These are phyloP conservation scores for Cadophora gregata DNA, from an alignment of 2,329 filamentous ascomycete species.

Conservation along the genomic window DNA sequence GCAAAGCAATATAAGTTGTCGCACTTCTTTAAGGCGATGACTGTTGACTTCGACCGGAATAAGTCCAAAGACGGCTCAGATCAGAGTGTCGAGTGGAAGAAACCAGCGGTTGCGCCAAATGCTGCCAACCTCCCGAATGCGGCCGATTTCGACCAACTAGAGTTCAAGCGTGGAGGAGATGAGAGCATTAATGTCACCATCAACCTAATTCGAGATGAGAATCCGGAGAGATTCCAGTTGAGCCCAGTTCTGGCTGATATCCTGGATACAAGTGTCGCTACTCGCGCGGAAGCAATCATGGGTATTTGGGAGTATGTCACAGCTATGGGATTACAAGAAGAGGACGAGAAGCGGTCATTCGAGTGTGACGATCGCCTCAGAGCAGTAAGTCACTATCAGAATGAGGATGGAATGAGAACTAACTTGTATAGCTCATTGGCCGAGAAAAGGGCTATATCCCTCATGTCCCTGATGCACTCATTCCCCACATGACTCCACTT, in stretches of 20 bases:
- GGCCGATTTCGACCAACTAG: conserved; percentile 86
- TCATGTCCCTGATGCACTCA: conserved; percentile 79
- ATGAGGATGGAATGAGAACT: not conserved
- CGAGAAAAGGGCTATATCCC: conserved; percentile 84
- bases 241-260: conserved; percentile 82
- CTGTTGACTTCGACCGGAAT: conserved; percentile 73
- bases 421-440: conserved; percentile 64
- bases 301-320: conserved; percentile 96
- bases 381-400: conserved; percentile 60
- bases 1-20: conserved; percentile 66
- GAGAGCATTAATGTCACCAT: conserved; percentile 92
- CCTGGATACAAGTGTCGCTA: conserved; percentile 85
- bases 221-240: conserved; percentile 82
- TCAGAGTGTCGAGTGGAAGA: conserved; percentile 82
- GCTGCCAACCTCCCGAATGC: conserved; percentile 60
- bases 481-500: conserved; percentile 77
- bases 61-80: conserved; percentile 61
- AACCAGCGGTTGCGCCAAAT: conserved; percentile 64
- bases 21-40: conserved; percentile 82
- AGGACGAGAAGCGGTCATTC: conserved; percentile 92
- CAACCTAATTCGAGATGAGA: conserved; percentile 83
- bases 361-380: conserved; percentile 85
- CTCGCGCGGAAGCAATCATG: conserved; percentile 85
- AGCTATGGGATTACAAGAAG: conserved; percentile 84
- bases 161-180: conserved; percentile 90